These are phyloP conservation scores for Cercophora newfieldiana DNA, from an alignment of 495 filamentous ascomycete genomes.

Conservation along the genomic window DNA sequence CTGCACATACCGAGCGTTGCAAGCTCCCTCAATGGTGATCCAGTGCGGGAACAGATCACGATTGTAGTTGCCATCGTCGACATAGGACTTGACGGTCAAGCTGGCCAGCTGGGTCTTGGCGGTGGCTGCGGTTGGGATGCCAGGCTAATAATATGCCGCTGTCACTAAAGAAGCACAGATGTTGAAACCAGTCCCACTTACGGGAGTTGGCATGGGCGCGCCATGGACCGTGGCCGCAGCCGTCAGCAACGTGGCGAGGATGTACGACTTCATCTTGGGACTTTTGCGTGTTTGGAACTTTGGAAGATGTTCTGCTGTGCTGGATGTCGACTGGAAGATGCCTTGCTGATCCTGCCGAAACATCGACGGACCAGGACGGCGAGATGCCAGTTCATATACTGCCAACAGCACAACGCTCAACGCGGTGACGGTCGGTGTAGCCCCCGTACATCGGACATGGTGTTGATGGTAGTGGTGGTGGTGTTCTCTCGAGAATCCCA, in stretches of 20 bases:
- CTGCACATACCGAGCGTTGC: constrained; percentile 48
- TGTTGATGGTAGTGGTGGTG: not conserved
- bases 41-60: constrained; percentile 69
- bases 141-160: constrained; percentile 42
- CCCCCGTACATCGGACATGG: constrained; percentile 2
- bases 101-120: constrained; percentile 56
- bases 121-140: constrained; percentile 55
- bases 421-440: not conserved
- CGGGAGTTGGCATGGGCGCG: constrained; percentile 37
- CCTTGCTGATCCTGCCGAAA: no score
- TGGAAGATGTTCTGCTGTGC: not conserved
- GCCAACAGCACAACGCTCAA: not conserved
- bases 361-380: no score
- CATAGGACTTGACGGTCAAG: constrained; percentile 55
- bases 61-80: constrained; percentile 55
- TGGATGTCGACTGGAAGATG: no score
- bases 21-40: constrained; percentile 61
- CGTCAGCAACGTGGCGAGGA: constrained; percentile 24
- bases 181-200: constrained; percentile 16
- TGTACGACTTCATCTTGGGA: constrained; percentile 31
- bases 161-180: not conserved
- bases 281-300: not conserved
- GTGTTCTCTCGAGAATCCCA: no score
- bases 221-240: constrained; percentile 26
- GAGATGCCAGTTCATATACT: not conserved